These are phyloP conservation scores for Pyrus betulifolia DNA, from an alignment of 306 rosid genomes.

Conservation along the genomic window DNA sequence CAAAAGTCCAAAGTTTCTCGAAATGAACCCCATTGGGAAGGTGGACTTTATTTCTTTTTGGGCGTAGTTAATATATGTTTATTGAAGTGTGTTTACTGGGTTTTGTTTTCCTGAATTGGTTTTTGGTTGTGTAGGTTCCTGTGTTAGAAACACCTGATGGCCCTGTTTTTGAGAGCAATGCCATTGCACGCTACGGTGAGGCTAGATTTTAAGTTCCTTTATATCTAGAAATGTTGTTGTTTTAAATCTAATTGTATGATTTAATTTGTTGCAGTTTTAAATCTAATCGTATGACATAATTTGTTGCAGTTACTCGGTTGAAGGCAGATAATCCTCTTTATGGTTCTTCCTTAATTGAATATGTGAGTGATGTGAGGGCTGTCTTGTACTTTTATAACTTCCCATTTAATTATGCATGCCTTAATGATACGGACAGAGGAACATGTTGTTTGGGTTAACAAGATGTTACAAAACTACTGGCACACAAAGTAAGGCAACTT, in stretches of 20 bases:
- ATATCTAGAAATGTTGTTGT: background rate
- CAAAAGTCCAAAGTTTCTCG: slow-evolving; percentile 57
- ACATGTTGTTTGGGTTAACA: background rate
- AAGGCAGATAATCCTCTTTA: slow-evolving; percentile 34
- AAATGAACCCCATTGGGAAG: slow-evolving; percentile 79
- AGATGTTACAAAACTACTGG: background rate
- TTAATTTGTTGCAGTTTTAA: slow-evolving; percentile 35
- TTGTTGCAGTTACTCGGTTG: slow-evolving; percentile 55
- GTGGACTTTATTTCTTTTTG: slow-evolving; percentile 5
- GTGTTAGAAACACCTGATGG: slow-evolving; percentile 73
- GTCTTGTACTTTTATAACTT: background rate
- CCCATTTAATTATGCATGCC: background rate
- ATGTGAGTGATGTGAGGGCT: slow-evolving; percentile 19
- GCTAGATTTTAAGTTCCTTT: background rate
- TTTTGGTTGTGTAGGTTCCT: slow-evolving; percentile 45
- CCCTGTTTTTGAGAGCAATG: slow-evolving; percentile 70
- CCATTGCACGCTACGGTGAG: slow-evolving; percentile 75
- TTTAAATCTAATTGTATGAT: background rate
- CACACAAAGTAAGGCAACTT: background rate
- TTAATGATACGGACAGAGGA: background rate
- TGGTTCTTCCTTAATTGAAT: slow-evolving; percentile 50
- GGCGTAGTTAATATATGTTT: background rate
- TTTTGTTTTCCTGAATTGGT: background rate
- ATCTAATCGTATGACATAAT: background rate
- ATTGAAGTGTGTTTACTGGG: background rate